Evolutionary conservation across 2,329 filamentous ascomycete genomes (phyloP).

Genomic region (Ceratocystis variospora): DNA sequence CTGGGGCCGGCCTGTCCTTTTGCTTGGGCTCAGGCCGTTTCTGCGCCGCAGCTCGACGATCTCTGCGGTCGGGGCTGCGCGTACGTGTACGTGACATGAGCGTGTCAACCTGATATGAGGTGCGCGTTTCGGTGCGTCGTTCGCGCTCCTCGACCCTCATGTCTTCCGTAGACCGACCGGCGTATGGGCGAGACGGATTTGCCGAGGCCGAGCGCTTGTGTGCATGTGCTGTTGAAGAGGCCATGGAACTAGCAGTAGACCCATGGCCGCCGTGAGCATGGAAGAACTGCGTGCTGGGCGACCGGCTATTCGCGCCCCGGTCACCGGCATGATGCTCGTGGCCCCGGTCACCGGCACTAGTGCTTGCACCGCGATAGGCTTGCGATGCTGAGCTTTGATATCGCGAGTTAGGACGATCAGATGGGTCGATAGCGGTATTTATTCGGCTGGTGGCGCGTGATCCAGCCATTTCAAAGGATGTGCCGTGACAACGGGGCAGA

Average conservation of each 20-base stretch:
- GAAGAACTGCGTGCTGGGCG: conserved; percentile 25
- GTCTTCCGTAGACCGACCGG: conserved; percentile 29
- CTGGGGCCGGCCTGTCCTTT: conserved; percentile 32
- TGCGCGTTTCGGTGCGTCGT: conserved; percentile 42
- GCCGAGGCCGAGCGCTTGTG: conserved; percentile 47
- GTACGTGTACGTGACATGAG: conserved; percentile 43
- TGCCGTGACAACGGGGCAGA: neutral
- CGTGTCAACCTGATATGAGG: conserved; percentile 49
- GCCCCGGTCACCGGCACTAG: conserved; percentile 20
- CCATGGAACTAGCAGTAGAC: neutral
- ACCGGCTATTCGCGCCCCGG: conserved; percentile 25
- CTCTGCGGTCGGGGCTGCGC: conserved; percentile 42
- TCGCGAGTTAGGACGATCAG: conserved; percentile 14
- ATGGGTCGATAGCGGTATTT: conserved; percentile 10
- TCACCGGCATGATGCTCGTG: conserved; percentile 20
- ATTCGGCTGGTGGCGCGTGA: conserved; percentile 19
- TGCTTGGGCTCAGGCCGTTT: conserved; percentile 33
- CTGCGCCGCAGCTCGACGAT: conserved; percentile 26
- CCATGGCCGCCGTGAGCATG: conserved; percentile 2
- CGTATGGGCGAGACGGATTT: conserved; percentile 34
- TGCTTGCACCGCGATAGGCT: conserved; percentile 26
- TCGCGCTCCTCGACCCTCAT: conserved; percentile 33
- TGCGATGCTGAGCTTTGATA: conserved; percentile 16
- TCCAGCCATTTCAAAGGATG: conserved; percentile 16
- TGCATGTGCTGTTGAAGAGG: conserved; percentile 23